Evolutionary conservation across 371 early-diverging fungal species (phyloP), one percentile per base, ranked within the genome.

Genomic region (Batkoa obscura): DNA sequence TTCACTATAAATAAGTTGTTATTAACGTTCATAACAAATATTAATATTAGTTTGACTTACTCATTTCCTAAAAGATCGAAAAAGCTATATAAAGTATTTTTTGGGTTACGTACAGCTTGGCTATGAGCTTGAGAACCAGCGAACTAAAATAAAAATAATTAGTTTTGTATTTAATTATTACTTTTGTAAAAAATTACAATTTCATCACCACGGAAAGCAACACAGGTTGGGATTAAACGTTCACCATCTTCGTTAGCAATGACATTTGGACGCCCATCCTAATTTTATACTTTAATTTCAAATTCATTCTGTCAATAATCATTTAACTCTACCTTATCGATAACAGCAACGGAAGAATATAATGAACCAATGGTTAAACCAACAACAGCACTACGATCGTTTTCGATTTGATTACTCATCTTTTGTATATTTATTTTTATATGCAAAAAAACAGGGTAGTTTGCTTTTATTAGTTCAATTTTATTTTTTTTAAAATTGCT

Each of bases 231-330:
- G 62, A 91, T 91, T 70, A 86, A 83, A 64, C 94, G 77, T 68
- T 93, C 93, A 71, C 96, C 96, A 67, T 95, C 96, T 67, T 88
- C 91, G 74, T 95, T 94, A 63, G 96, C 94, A 65, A 95, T 90
- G 66, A 88, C 81, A 62, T 92, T 89, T 58, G 82, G 78, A 62
- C 80, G 76, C 60, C 83, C 84, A 64, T 86, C 85, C 76, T 84
- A 74, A 51, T 64, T 69, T 55, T 73, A 62, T 45, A 4, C 10
- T 4, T 3, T 15, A 9, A 45, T 8, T 8, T 39, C 17, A 13
- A 43, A 23, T 9, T n/a, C n/a, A n/a, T 47, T 34, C 2, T 31
- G 1, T 43, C 43, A 31, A 17, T 33, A 30, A 37, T 47, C 23
- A 15, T 53, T 33, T 39, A 8, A 13, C 36, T 13, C 43, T 67